Evolutionary conservation across 2,329 filamentous ascomycete genomes (phyloP).

Genomic region (Pyrenophora seminiperda): DNA sequence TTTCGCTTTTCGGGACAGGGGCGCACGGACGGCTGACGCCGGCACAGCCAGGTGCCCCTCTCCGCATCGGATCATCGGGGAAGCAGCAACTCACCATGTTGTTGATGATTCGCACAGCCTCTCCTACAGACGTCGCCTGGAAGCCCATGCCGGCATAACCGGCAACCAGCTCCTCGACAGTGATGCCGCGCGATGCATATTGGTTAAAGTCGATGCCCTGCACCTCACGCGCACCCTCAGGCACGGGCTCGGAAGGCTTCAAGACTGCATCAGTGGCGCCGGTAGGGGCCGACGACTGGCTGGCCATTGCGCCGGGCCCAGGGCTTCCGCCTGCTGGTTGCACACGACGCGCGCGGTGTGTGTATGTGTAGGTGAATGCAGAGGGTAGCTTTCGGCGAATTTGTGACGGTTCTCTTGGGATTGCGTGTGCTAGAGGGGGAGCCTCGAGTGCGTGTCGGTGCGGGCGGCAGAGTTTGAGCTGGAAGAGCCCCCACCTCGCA

Average conservation of each 20-base stretch:
- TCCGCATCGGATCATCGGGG: conserved; percentile 8
- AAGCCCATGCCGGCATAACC: conserved; percentile 88
- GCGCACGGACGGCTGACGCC: conserved; percentile 28
- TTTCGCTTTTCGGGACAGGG: conserved; percentile 25
- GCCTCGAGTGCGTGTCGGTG: conserved; percentile 10
- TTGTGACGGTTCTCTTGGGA: conserved; percentile 1
- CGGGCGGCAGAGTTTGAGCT: conserved; percentile 18
- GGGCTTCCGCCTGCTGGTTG: conserved; percentile 3
- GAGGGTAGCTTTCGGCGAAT: conserved; percentile 1
- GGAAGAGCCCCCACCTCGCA: conserved; percentile 19
- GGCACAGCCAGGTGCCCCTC: conserved; percentile 17
- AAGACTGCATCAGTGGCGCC: conserved; percentile 77
- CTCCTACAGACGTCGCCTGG: conserved; percentile 78
- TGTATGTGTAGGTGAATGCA: not conserved
- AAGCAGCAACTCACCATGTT: conserved; percentile 71
- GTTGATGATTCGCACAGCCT: conserved; percentile 90
- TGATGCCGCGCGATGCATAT: conserved; percentile 74
- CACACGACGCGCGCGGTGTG: not conserved
- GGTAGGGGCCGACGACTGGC: conserved; percentile 45
- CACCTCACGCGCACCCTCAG: conserved; percentile 77
- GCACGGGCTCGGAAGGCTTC: conserved; percentile 80
- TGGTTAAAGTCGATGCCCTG: conserved; percentile 92
- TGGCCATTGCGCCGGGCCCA: conserved; percentile 5
- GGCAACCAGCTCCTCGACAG: conserved; percentile 80
- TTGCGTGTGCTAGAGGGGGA: not conserved